These are phyloP conservation scores for Achaetomiella virescens DNA, from an alignment of 495 filamentous ascomycete species.

Conservation along the genomic window DNA sequence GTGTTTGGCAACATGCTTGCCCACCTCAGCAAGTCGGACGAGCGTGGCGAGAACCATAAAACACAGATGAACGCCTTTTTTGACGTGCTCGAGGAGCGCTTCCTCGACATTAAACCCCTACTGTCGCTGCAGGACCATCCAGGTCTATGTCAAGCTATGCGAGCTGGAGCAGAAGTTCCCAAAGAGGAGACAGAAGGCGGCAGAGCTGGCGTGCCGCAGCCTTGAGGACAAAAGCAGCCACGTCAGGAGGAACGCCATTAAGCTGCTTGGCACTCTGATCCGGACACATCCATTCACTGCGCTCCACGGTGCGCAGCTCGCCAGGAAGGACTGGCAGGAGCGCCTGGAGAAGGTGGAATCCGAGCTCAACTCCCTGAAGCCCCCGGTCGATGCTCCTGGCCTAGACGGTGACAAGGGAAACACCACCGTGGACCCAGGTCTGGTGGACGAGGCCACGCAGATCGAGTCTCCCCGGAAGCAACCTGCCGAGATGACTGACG, in stretches of 20 bases:
- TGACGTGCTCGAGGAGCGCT: constrained; percentile 90
- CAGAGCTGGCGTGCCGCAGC: constrained; percentile 79
- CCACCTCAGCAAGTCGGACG: constrained; percentile 84
- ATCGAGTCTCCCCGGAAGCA: constrained; percentile 57
- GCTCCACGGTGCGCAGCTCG: constrained; percentile 83
- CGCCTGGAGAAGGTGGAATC: constrained; percentile 72
- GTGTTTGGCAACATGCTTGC: constrained; percentile 96
- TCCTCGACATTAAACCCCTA: constrained; percentile 97
- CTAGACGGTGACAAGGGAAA: constrained; percentile 54
- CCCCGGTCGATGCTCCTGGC: constrained; percentile 69
- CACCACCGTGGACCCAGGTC: constrained; percentile 59
- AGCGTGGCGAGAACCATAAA: constrained; percentile 84
- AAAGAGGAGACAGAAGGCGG: constrained; percentile 78
- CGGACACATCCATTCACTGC: constrained; percentile 90
- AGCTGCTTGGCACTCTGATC: constrained; percentile 77
- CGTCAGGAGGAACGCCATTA: constrained; percentile 91
- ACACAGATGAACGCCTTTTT: constrained; percentile 94
- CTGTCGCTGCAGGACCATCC: constrained; percentile 83
- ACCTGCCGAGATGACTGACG: constrained; percentile 50
- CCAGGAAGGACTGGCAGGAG: constrained; percentile 74
- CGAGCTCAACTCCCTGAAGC: constrained; percentile 75
- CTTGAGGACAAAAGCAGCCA: constrained; percentile 98
- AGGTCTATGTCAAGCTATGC: constrained; percentile 87
- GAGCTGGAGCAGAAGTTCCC: constrained; percentile 92
- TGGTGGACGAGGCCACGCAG: constrained; percentile 87